Conservation (phyloP, 345 rosid genomes). For the Boechera divaricarpa region DNA sequence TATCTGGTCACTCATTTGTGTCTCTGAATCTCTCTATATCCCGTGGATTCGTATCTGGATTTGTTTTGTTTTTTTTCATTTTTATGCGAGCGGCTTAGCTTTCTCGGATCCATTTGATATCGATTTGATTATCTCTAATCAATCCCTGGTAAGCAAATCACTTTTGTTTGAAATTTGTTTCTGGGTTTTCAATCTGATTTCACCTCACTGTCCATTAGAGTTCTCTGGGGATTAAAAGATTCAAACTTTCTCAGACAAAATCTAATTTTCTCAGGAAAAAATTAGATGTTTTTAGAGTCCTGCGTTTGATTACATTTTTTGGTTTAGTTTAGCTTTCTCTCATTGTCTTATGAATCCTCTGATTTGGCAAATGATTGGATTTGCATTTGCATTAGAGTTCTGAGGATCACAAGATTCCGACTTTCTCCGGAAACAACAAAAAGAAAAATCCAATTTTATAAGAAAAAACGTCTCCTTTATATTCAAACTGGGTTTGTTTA, state of each 20-base stretch:
- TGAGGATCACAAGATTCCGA: conserved; percentile 24
- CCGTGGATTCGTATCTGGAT: conserved; percentile 26
- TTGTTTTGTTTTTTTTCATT: background rate
- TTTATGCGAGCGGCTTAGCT: conserved; percentile 14
- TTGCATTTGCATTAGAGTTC: conserved; percentile 1
- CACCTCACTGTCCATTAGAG: background rate
- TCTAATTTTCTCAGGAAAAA: background rate
- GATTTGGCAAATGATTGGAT: conserved; percentile 5
- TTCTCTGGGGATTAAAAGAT: conserved; percentile 1
- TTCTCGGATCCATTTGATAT: conserved; percentile 38
- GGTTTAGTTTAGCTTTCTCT: background rate
- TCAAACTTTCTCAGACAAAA: conserved; percentile 20
- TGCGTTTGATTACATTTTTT: background rate
- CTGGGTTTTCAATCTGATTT: conserved; percentile 9
- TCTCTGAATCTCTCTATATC: conserved; percentile 19
- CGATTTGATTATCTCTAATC: conserved; percentile 14
- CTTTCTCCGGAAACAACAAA: background rate
- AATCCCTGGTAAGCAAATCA: conserved; percentile 41
- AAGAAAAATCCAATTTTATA: too few relatives aligned
- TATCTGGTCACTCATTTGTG: conserved; percentile 45
- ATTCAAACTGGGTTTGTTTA: background rate
- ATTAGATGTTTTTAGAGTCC: background rate
- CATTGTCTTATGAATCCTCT: background rate
- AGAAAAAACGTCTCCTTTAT: too few relatives aligned
- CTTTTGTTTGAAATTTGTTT: background rate